phyloP scores from a whole-genome alignment of 345 rosid genomes.

The Melaleuca quinquenervia region DNA sequence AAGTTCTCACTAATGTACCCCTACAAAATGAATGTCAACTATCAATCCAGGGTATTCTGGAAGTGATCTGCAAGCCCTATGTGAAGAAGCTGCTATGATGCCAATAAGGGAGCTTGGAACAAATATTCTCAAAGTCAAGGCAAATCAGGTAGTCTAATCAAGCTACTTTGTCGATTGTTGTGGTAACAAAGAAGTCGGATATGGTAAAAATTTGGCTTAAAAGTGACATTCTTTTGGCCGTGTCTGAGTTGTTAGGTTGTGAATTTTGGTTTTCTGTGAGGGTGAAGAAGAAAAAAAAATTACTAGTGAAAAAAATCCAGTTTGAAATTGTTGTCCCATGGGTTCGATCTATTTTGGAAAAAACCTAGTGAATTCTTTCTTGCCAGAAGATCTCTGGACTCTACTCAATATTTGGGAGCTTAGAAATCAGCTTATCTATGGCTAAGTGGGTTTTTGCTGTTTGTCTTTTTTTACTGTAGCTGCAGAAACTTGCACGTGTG shows the following conservation, averaged over 20 bases:
- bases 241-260: not conserved
- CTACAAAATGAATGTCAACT: not conserved
- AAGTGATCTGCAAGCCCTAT: constrained; percentile 93
- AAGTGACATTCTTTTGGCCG: not conserved
- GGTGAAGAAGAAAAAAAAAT: not conserved
- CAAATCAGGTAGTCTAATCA: constrained; percentile 53
- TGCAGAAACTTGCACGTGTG: not conserved
- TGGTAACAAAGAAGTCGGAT: not conserved
- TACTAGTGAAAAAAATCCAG: not conserved
- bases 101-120: constrained; percentile 97
- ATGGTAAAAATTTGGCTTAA: not conserved
- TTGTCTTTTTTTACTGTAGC: not conserved
- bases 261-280: not conserved
- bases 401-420: not conserved
- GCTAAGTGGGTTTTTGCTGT: not conserved
- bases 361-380: not conserved
- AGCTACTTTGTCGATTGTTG: not conserved
- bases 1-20: not conserved
- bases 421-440: not conserved
- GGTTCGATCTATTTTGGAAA: not conserved
- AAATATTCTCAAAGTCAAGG: constrained; percentile 64
- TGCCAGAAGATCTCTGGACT: not conserved
- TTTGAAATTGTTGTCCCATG: not conserved
- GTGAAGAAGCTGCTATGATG: constrained; percentile 99
- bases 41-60: constrained; percentile 72